Percentiles rank a stretch among this genome's conserved stretches.
phyloP scores from a whole-genome alignment of 164 flowering plant species.

The Dillenia turbinata region DNA sequence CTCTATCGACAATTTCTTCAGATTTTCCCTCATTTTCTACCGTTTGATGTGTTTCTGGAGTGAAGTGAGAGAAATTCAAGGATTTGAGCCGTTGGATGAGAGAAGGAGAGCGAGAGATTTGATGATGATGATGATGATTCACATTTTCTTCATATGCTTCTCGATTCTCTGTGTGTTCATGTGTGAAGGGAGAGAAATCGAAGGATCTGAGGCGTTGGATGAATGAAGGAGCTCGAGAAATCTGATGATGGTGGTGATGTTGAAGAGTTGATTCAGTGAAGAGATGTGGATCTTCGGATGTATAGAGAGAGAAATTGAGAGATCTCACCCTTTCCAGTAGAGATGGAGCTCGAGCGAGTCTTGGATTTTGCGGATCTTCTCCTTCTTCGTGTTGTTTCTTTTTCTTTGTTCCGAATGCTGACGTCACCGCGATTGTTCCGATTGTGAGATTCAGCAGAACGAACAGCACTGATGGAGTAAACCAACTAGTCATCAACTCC shows the following conservation, averaged over 20 bases:
- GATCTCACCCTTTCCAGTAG: slow-evolving; percentile 40
- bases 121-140: too few species aligned
- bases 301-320: slow-evolving; percentile 23
- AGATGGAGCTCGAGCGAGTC: slow-evolving; percentile 30
- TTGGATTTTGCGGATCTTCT: slow-evolving; percentile 1
- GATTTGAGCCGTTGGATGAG: slow-evolving; percentile 6
- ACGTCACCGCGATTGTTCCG: slow-evolving; percentile 44
- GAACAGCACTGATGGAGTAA: slow-evolving; percentile 65
- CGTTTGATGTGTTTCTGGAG: neutral
- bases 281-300: slow-evolving; percentile 8
- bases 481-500: slow-evolving; percentile 39
- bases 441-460: slow-evolving; percentile 55
- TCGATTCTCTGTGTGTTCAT: too few species aligned
- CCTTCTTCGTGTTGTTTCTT: neutral
- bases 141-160: too few species aligned
- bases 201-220: neutral
- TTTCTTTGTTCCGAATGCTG: slow-evolving; percentile 21
- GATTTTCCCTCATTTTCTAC: neutral
- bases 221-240: neutral
- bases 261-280: neutral
- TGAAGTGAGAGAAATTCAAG: slow-evolving; percentile 1
- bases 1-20: too few species aligned
- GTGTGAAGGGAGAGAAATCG: too few species aligned
- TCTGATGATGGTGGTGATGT: neutral
- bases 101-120: slow-evolving; percentile 6